A percentile compares a stretch with the other conserved stretches of the same genome.
phyloP scores from a whole-genome alignment of 2,329 filamentous ascomycete genomes.

The Phaeosphaeriaceae sp. region DNA sequence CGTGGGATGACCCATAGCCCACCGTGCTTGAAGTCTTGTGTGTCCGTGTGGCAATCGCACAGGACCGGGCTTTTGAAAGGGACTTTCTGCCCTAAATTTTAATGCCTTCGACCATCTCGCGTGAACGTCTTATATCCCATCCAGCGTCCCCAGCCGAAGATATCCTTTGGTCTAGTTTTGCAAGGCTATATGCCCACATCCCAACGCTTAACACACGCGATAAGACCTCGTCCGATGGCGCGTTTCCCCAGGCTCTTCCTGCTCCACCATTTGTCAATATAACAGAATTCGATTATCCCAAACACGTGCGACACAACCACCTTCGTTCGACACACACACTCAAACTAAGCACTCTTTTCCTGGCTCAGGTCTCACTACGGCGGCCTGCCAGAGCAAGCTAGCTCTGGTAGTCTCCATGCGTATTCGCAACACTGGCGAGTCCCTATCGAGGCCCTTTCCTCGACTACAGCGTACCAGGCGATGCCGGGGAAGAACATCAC shows the following conservation, averaged over 20 bases:
- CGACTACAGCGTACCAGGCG: conserved; percentile 54
- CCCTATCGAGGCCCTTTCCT: conserved; percentile 55
- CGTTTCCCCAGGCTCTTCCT: conserved; percentile 43
- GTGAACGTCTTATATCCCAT: conserved; percentile 49
- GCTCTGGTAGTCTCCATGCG: conserved; percentile 60
- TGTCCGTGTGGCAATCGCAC: conserved; percentile 53
- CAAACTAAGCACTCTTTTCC: conserved; percentile 49
- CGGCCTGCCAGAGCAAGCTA: conserved; percentile 57
- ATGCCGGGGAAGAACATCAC: conserved; percentile 51
- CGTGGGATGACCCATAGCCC: conserved; percentile 48
- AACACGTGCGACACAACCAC: conserved; percentile 51
- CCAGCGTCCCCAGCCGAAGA: conserved; percentile 43
- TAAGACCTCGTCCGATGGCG: conserved; percentile 48
- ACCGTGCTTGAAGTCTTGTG: conserved; percentile 47
- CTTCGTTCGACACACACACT: conserved; percentile 41
- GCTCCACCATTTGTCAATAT: conserved; percentile 52
- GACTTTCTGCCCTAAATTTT: conserved; percentile 47
- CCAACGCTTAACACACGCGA: conserved; percentile 48
- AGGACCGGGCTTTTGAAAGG: conserved; percentile 48
- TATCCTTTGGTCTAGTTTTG: conserved; percentile 34
- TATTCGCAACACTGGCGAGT: conserved; percentile 59
- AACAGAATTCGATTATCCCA: conserved; percentile 48
- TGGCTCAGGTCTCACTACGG: conserved; percentile 53
- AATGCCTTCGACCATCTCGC: conserved; percentile 49
- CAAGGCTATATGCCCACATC: conserved; percentile 49